These are phyloP conservation scores for Fusarium oligoseptatum DNA, from an alignment of 2,329 filamentous ascomycete genomes.

Conservation along the genomic window DNA sequence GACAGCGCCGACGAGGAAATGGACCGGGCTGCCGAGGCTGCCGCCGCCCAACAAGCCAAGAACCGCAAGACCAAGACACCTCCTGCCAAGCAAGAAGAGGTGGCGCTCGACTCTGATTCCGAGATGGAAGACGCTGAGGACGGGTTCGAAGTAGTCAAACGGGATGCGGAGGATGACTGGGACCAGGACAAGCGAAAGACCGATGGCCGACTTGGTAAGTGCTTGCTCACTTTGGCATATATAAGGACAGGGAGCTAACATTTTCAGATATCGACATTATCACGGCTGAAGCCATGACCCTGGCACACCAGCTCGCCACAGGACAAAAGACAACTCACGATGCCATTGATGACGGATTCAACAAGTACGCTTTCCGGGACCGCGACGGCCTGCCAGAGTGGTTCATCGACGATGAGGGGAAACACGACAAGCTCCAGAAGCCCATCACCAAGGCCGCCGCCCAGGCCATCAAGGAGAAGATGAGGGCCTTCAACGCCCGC, in stretches of 20 bases:
- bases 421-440: conserved; percentile 85
- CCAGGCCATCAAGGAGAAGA: conserved; percentile 92
- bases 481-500: conserved; percentile 90
- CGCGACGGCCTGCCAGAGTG: conserved; percentile 93
- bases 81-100: conserved; percentile 14
- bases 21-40: conserved; percentile 51
- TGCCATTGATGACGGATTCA: conserved; percentile 91
- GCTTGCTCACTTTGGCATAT: not conserved
- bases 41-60: conserved; percentile 44
- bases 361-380: conserved; percentile 92
- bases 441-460: conserved; percentile 95
- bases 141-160: conserved; percentile 74
- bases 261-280: conserved; percentile 90
- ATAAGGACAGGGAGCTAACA: conserved; percentile 11
- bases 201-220: conserved; percentile 72
- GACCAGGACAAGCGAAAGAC: conserved; percentile 74
- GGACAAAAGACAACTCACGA: conserved; percentile 85
- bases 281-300: conserved; percentile 98
- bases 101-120: conserved; percentile 48
- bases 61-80: conserved; percentile 41
- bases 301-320: conserved; percentile 91
- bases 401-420: conserved; percentile 94
- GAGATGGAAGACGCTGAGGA: conserved; percentile 58
- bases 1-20: conserved; percentile 48
- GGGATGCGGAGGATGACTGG: conserved; percentile 68